phyloP scores from a whole-genome alignment of 139 green algal species.

The Microglena sp. region DNA sequence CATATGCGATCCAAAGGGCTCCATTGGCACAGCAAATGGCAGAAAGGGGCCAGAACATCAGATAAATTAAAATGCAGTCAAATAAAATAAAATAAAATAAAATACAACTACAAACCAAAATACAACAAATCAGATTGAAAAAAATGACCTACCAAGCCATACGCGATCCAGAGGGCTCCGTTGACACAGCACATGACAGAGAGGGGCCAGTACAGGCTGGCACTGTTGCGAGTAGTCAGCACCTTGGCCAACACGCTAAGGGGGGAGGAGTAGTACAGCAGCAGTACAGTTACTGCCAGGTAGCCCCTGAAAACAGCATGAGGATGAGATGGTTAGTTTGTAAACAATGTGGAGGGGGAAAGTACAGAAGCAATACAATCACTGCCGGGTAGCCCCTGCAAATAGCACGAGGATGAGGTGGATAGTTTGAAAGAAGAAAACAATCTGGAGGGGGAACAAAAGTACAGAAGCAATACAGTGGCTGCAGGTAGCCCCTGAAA shows the following conservation, averaged over 20 bases:
- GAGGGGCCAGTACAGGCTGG: conserved; percentile 39
- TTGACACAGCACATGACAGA: conserved; percentile 51
- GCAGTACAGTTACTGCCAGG: conserved; percentile 34
- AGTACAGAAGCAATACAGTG: too few species aligned
- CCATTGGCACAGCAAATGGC: conserved; percentile 41
- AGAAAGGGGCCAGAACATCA: too few species aligned
- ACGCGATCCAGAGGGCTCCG: conserved; percentile 43
- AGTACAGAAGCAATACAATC: too few species aligned
- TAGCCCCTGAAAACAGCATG: conserved; percentile 13
- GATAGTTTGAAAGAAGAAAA: too few species aligned
- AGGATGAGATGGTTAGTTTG: not conserved
- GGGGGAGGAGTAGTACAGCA: conserved; percentile 53
- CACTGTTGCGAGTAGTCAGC: conserved; percentile 28
- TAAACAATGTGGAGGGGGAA: not conserved
- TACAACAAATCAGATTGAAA: too few species aligned
- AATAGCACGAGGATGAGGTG: too few species aligned
- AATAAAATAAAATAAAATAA: too few species aligned
- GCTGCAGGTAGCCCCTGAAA: too few species aligned
- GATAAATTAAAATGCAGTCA: too few species aligned
- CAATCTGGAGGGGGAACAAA: too few species aligned
- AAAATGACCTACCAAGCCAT: conserved; percentile 22
- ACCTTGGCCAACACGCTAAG: conserved; percentile 37
- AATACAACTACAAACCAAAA: too few species aligned
- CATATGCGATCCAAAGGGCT: conserved; percentile 34
- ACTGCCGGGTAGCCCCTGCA: too few species aligned